Evolutionary conservation across 1,139 yeast species (phyloP).

Genomic region (Candida mesenterica): DNA sequence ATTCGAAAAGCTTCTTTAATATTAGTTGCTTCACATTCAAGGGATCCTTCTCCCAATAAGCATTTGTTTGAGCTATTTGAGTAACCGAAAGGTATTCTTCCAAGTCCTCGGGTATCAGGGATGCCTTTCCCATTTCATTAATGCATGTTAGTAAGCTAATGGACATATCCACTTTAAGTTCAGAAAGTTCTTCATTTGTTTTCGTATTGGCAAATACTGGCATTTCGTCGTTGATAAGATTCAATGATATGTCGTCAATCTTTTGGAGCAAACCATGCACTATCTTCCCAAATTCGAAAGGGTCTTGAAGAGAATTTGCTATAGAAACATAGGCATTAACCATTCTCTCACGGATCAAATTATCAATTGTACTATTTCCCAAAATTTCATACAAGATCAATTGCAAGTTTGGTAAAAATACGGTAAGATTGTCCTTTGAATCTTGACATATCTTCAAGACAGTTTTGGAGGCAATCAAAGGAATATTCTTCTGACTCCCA

Average conservation of each 20-base stretch:
- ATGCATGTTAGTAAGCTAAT: constrained; percentile 60
- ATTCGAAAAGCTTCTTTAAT: constrained; percentile 39
- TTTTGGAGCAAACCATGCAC: constrained; percentile 21
- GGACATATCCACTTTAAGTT: constrained; percentile 38
- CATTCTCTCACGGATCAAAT: constrained; percentile 58
- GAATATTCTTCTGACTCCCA: constrained; percentile 19
- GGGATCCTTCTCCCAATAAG: constrained; percentile 42
- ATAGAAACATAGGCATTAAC: constrained; percentile 62
- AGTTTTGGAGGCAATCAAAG: constrained; percentile 53
- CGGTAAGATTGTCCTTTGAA: constrained; percentile 48
- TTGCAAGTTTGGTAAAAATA: constrained; percentile 53
- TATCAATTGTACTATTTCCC: constrained; percentile 41
- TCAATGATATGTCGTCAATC: constrained; percentile 19
- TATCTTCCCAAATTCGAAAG: constrained; percentile 28
- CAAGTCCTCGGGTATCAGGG: constrained; percentile 57
- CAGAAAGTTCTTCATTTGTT: constrained; percentile 11
- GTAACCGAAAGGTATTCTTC: constrained; percentile 38
- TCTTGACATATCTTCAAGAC: constrained; percentile 61
- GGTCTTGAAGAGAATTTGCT: constrained; percentile 50
- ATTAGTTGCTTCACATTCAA: constrained; percentile 39
- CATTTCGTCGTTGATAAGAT: constrained; percentile 13
- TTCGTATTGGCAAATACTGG: not conserved
- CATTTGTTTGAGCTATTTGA: constrained; percentile 21
- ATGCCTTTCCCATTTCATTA: constrained; percentile 66
- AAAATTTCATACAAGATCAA: constrained; percentile 53